Base-by-base conservation (phyloP, 768 basidiomycete genomes). In the Tulasnella sp. region DNA sequence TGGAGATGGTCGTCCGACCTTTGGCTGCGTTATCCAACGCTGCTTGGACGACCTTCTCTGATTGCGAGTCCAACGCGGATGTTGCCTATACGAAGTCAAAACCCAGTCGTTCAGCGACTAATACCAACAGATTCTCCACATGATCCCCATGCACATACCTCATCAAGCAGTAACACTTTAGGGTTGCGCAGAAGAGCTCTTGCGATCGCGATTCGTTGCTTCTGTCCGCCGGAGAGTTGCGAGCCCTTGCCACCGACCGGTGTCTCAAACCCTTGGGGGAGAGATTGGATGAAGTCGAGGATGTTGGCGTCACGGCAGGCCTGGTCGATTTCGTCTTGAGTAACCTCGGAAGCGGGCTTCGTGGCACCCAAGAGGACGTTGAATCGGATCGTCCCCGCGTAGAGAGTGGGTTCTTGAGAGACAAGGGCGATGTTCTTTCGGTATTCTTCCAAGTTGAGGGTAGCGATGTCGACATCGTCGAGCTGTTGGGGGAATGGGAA, bases 111-210 rank as follows among this genome's bases (percentile, higher is more conserved):
- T 19, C 19, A 42, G 62, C 24, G 34, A 44, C 21, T 2, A 4
- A 72, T 48, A 18, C 24, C 38, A 44, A 16, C 3, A 34, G 21
- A 31, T 24, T 75, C 44, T 39, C 46, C 21, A 56, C n/a, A 19
- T 16, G 3, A 77, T 84, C 84, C 62, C n/a, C 31, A 34, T 16
- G 34, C 2, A 58, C 62, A 18, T 27, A 83, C 84, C 84, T 96
- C 95, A 84, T 96, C 95, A 80, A 96, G 86, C 24, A 96, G 87
- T 74, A 98, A 87, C 71, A 98, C 94, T 83, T 93, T 93, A 46
- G 96, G 96, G 82, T 96, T 94, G 24, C 94, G 90, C 36, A 98
- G 88, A n/a, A 98, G 88, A 10, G 96, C 96, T 80, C 96, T 91
- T 5, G 96, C 96, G 82, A 97, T 98, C 39, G 95, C 95, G 62